Conservation (phyloP, 1,284 basidiomycete species). For the Boletellus deceptivus region DNA sequence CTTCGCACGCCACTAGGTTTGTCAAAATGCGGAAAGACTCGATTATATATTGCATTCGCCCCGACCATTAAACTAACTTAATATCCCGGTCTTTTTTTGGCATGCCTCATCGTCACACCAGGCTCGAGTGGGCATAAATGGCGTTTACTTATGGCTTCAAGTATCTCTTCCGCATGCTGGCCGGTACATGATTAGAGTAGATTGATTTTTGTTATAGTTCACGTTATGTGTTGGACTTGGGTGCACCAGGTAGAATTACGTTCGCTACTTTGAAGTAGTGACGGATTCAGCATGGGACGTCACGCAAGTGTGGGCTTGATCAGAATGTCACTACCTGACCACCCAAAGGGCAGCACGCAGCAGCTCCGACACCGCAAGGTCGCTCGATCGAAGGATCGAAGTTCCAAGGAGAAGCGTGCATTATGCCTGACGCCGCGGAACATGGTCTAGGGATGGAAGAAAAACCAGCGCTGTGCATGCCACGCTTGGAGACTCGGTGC, state of each 20-base stretch:
- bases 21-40: conserved; percentile 19
- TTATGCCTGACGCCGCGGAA: too few species aligned
- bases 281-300: background rate
- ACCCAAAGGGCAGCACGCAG: too few species aligned
- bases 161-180: conserved; percentile 15
- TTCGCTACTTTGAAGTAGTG: conserved; percentile 1
- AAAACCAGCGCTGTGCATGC: too few species aligned
- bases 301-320: too few species aligned
- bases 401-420: too few species aligned
- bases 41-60: conserved; percentile 29
- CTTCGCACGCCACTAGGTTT: conserved; percentile 10
- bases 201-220: conserved; percentile 26
- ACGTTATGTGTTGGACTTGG: conserved; percentile 23
- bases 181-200: conserved; percentile 16
- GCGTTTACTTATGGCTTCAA: conserved; percentile 22
- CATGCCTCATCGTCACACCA: conserved; percentile 10
- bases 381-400: too few species aligned
- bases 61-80: conserved; percentile 26
- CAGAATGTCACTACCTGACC: too few species aligned
- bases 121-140: conserved; percentile 11
- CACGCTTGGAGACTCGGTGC: too few species aligned
- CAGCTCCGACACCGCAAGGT: too few species aligned
- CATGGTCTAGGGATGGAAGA: too few species aligned
- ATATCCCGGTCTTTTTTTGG: conserved; percentile 19
- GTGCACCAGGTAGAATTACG: conserved; percentile 2